Base-by-base conservation (phyloP, 2,329 filamentous ascomycete species). In the Hymenoscyphus fructigenus region DNA sequence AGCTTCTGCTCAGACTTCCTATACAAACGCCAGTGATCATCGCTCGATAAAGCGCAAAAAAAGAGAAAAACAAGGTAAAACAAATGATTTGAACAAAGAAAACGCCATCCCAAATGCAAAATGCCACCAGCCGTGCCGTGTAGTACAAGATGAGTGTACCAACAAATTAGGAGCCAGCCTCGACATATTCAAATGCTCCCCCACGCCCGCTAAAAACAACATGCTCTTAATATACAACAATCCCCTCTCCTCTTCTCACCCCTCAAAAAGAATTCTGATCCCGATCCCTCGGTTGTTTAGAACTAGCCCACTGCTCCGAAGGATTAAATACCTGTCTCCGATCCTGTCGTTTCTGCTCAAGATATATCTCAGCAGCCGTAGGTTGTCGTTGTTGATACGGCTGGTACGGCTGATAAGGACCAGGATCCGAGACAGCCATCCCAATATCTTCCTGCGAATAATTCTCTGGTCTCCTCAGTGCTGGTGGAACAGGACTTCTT, bases 361-460 rank as follows among this genome's bases (percentile, higher is more conserved):
- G 59, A 58, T 71, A 71, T 10, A 38, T 44, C 34, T 72, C 66
- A 6, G 69, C 65, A 53, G 66, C 57, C 12, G 67, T 60, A 10
- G 44, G 44, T 36, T 65, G 53, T 15, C 63, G 59, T 14, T 38
- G 34, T 47, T 69, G 69, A 7, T 62, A 65, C 28, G 41, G 34
- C 55, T 63, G 64, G 14, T 57, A 57, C 9, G 53, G 53, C 14
- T 68, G 61, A 62, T 74, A 72, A n/a, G 67, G 55, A 26, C 65
- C 62, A 56, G 71, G 68, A 4, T 69, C 64, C 5, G 60, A 60
- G 9, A 72, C 59, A 10, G 72, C 71, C 66, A 73, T 69, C 0
- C 71, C 72, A 47, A 72, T 70, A 55, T 66, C 65, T n/a, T 59
- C 26, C 17, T 56, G 55, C 23, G 15, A 14, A 15, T 59, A 38